Evolutionary conservation across 2,329 filamentous ascomycete species (phyloP), one percentile per base, ranked within the genome.

Genomic region (Nannizzia gypsea): DNA sequence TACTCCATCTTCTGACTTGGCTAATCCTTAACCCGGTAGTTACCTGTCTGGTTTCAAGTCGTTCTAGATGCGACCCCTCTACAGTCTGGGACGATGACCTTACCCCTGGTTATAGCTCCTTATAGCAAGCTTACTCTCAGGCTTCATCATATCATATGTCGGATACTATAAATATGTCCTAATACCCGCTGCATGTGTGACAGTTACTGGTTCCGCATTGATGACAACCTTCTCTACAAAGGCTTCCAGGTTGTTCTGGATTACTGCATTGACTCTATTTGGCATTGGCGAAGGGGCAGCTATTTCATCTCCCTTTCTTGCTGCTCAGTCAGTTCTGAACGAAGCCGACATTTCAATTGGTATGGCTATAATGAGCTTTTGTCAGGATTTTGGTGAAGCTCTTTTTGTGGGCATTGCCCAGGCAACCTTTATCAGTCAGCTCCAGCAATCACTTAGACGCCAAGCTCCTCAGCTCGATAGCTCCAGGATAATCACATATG

Each of bases 21-120:
- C 31, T 34, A 34, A 34, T 34, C 31, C 31, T 34, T 34, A 34
- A 34, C 31, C 31, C 31, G 31, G 31, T 34, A 34, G 31, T 50
- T 70, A 9, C 66, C 68, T 3, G 67, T 69, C 59, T 69, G 73
- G 63, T 77, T 77, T 66, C 76, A 78, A 65, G 72, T 73, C 48
- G 71, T 72, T 58, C 75, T 75, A 65, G 67, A 69, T n/a, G 72
- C 70, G 3, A 68, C 68, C 1, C 71, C 75, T 11, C 68, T 73
- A 40, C 64, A 67, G 11, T 71, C 70, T 15, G 72, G 70, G 11
- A 66, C 67, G 59, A 61, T 69, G 64, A 64, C 66, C 57, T 6
- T 71, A 1, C 74, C 74, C 5, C 68, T 75, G 58, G 69, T 76
- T 63, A 69, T 73, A 62, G 59, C 69, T n/a, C 50, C 31, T 34